Evolutionary conservation across 2,329 filamentous ascomycete species (phyloP).

Genomic region (Calonectria multiphialidica): DNA sequence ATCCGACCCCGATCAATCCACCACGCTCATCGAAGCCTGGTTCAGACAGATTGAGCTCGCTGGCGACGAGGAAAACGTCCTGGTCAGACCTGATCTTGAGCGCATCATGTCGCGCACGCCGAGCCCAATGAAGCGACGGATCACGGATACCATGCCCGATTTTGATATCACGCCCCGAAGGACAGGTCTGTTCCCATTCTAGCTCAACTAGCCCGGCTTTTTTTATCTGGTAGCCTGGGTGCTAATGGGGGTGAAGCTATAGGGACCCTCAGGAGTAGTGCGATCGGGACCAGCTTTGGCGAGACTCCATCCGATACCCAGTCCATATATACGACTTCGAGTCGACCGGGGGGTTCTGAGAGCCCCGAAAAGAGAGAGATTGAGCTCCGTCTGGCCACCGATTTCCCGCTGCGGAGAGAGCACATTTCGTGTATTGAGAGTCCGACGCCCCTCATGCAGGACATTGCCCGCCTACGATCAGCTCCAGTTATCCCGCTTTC

Average conservation of each 20-base stretch:
- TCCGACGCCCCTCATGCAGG: background rate
- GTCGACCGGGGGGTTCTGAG: background rate
- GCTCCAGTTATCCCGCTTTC: background rate
- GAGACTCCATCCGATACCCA: background rate
- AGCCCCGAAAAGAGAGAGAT: background rate
- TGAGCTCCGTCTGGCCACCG: background rate
- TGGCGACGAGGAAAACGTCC: background rate
- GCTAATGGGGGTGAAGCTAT: background rate
- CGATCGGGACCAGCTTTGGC: background rate
- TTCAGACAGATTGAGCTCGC: background rate
- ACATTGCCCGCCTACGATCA: background rate
- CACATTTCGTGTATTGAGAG: background rate
- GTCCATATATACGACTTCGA: background rate
- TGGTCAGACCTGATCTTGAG: background rate
- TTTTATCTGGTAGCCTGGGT: background rate
- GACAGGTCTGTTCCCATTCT: background rate
- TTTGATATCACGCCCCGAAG: background rate
- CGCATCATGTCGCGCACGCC: conserved; percentile 3
- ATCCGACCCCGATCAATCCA: background rate
- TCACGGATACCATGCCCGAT: background rate
- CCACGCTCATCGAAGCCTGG: background rate
- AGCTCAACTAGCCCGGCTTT: background rate
- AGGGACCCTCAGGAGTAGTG: background rate
- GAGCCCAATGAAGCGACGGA: background rate
- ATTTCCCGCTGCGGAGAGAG: background rate